phyloP scores from a whole-genome alignment of 805 yeast species.

The Metschnikowia similis region DNA sequence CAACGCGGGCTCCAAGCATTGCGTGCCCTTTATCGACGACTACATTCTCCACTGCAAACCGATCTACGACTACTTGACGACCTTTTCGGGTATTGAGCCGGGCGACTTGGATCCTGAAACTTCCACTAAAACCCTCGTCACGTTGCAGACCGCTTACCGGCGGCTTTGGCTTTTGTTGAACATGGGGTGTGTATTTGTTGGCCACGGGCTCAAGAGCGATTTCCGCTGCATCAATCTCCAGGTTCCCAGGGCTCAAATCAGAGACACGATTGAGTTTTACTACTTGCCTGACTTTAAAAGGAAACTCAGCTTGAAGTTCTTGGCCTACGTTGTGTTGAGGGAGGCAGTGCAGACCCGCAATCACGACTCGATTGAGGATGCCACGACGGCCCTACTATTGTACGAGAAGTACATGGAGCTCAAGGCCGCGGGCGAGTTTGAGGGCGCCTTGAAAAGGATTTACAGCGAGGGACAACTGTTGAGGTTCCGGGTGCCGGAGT shows the following conservation, averaged over 20 bases:
- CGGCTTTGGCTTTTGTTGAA: conserved; percentile 87
- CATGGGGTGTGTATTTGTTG: conserved; percentile 87
- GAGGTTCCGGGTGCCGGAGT: conserved; percentile 48
- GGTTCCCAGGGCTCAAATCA: conserved; percentile 78
- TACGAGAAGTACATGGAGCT: conserved; percentile 71
- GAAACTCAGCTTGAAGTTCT: conserved; percentile 75
- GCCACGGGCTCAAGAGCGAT: conserved; percentile 90
- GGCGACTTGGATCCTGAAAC: conserved; percentile 77
- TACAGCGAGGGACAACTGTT: conserved; percentile 65
- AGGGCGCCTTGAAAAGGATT: conserved; percentile 56
- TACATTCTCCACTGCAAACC: conserved; percentile 70
- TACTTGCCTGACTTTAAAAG: conserved; percentile 72
- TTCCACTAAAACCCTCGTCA: conserved; percentile 68
- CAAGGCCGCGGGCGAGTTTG: conserved; percentile 53
- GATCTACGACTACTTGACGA: conserved; percentile 82
- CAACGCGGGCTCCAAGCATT: conserved; percentile 57
- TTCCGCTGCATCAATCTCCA: conserved; percentile 89
- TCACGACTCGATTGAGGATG: conserved; percentile 97
- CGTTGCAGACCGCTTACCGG: conserved; percentile 78
- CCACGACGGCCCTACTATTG: conserved; percentile 74
- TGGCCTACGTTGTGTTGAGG: conserved; percentile 73
- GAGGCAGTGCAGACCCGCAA: conserved; percentile 85
- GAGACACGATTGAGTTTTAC: conserved; percentile 83
- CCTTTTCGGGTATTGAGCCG: conserved; percentile 88
- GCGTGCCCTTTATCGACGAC: conserved; percentile 87